phyloP scores from a whole-genome alignment of 768 basidiomycete genomes.

The Fomitopsis pulvina region DNA sequence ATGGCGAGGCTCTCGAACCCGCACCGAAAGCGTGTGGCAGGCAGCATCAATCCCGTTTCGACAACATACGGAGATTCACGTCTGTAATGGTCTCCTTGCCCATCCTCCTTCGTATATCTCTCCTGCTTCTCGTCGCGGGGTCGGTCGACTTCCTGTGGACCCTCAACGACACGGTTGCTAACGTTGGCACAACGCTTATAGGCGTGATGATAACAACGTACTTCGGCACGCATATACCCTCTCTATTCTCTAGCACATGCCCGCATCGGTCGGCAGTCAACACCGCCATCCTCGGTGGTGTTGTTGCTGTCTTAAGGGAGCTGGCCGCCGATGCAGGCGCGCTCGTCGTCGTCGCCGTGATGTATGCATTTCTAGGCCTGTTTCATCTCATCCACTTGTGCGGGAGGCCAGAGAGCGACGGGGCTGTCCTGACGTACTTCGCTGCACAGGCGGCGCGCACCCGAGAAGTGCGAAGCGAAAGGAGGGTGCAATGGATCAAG shows the following conservation, averaged over 20 bases:
- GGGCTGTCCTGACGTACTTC: no score
- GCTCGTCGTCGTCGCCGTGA: no score
- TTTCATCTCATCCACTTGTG: no score
- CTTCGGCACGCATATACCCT: conserved; percentile 10
- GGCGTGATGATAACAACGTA: conserved; percentile 8
- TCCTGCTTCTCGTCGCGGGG: conserved; percentile 45
- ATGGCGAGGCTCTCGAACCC: conserved; percentile 11
- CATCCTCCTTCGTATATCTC: conserved; percentile 40
- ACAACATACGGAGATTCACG: conserved; percentile 27
- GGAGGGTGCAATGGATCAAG: no score
- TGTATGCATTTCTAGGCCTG: no score
- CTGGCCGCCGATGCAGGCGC: no score
- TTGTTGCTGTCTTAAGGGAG: not conserved
- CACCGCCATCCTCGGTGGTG: not conserved
- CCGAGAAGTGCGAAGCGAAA: no score
- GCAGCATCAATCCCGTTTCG: conserved; percentile 25
- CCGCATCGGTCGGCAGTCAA: conserved; percentile 16
- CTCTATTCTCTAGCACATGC: conserved; percentile 9
- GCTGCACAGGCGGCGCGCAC: no score
- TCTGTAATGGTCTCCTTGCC: conserved; percentile 36
- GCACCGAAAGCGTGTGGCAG: not conserved
- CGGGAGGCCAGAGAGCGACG: no score
- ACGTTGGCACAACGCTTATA: conserved; percentile 2
- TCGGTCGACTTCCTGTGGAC: conserved; percentile 37
- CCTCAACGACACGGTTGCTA: conserved; percentile 11